Percentiles rank a stretch among this genome's conserved stretches.
phyloP scores from a whole-genome alignment of 345 rosid genomes.

The Corchorus capsularis region DNA sequence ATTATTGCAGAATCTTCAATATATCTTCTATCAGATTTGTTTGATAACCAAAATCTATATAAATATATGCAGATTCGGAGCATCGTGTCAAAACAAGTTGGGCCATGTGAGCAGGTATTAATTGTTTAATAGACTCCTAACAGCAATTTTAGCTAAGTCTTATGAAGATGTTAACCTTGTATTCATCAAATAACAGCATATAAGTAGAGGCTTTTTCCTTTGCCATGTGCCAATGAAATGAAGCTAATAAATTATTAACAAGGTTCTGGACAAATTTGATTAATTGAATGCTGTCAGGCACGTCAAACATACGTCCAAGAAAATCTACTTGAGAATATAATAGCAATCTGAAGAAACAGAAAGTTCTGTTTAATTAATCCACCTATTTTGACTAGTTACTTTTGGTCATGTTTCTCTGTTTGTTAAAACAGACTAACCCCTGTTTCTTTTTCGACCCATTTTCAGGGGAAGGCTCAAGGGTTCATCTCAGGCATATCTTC shows the following conservation, averaged over 20 bases:
- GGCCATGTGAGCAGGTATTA: conserved; percentile 75
- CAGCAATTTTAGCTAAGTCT: not conserved
- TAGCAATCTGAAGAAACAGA: not conserved
- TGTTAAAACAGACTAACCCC: not conserved
- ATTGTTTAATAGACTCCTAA: not conserved
- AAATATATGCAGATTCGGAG: conserved; percentile 62
- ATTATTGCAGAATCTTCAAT: not conserved
- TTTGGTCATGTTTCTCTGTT: not conserved
- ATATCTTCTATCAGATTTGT: not conserved
- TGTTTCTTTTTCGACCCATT: not conserved
- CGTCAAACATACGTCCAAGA: not conserved
- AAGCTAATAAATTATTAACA: not conserved
- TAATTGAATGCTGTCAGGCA: not conserved
- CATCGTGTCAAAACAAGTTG: conserved; percentile 87
- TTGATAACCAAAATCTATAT: not conserved
- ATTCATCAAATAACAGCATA: not conserved
- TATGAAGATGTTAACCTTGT: not conserved
- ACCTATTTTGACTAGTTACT: not conserved
- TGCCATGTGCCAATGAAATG: not conserved
- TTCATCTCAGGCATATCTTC: conserved; percentile 82
- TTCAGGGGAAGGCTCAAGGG: conserved; percentile 94
- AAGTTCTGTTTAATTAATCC: not conserved
- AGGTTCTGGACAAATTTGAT: not conserved
- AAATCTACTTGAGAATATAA: not conserved
- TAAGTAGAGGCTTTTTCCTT: not conserved